A percentile compares a stretch with the other conserved stretches of the same genome.
Evolutionary conservation across 805 yeast species (phyloP).

Genomic region (Zygotorulaspora danielsina): DNA sequence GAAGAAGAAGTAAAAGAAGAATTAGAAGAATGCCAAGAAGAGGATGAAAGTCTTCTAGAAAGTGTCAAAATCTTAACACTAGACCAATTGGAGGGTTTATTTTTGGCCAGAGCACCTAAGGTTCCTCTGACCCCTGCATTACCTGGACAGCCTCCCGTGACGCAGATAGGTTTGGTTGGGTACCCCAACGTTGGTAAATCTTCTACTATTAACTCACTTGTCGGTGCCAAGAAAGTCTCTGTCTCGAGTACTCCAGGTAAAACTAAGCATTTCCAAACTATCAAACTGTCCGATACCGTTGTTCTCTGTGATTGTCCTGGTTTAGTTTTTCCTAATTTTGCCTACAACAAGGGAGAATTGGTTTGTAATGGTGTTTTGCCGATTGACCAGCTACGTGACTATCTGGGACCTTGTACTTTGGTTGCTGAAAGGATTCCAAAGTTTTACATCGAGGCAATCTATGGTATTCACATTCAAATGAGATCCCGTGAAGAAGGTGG

Average conservation of each 20-base stretch:
- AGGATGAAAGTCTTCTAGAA: constrained; percentile 39
- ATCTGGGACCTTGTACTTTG: constrained; percentile 79
- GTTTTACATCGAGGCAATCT: constrained; percentile 80
- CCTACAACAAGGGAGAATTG: constrained; percentile 91
- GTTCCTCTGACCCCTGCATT: constrained; percentile 49
- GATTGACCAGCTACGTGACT: constrained; percentile 92
- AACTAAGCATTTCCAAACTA: constrained; percentile 98
- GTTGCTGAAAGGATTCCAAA: constrained; percentile 89
- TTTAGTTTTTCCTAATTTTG: constrained; percentile 95
- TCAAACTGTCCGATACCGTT: constrained; percentile 74
- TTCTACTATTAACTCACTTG: constrained; percentile 94
- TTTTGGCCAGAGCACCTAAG: constrained; percentile 70
- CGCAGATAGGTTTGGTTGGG: constrained; percentile 94
- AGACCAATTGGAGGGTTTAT: constrained; percentile 78
- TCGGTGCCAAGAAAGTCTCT: constrained; percentile 95
- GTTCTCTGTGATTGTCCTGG: constrained; percentile 98
- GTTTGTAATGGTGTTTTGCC: constrained; percentile 99
- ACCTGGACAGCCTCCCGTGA: constrained; percentile 55
- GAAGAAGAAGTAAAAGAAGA: constrained; percentile 32
- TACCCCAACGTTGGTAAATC: constrained; percentile 97
- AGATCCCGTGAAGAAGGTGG: constrained; percentile 83
- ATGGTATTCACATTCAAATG: constrained; percentile 84
- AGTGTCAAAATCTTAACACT: constrained; percentile 70
- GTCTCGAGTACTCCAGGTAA: constrained; percentile 99
- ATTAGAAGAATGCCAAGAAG: constrained; percentile 33